Evolutionary conservation across 1,284 basidiomycete species (phyloP), one percentile per base, ranked within the genome.

Genomic region (Cystobasidium slooffiae): DNA sequence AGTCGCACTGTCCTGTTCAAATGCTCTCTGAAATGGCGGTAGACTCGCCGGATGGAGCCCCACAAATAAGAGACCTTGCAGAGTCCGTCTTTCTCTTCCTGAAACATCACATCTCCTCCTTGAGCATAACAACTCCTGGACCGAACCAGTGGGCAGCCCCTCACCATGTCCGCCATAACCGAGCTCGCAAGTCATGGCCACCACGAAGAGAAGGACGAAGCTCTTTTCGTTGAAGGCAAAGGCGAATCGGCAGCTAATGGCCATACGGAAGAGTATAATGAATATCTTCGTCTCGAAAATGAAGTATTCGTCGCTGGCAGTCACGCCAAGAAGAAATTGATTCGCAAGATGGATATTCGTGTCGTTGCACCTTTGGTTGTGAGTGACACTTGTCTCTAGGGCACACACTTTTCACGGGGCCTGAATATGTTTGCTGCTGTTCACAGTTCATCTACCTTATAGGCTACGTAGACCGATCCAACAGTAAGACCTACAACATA

Each of bases 211-310:
- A 65, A 65, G 24, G 62, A 65, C 24, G 22, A 10, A 22, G 24
- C 37, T 12, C 62, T 65, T 46, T 65, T 65, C 37, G 43, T 65
- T 6, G 62, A 65, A 46, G 46, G 62, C 24, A 39, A 51, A 18
- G 62, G 10, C 20, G 62, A 65, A 10, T 8, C n/a, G 9, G n/a
- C 49, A 14, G 62, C 62, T 22, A 39, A 6, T 31, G 46, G 46
- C 18, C 43, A 68, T 31, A 44, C 53, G 18, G n/a, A 16, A n/a
- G 65, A 68, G 22, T 68, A 68, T 55, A 24, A 56, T 24, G 65
- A 68, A 41, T 68, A 68, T 31, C 65, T 68, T 9, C 44, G 65
- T n/a, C 52, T 68, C 10, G 65, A 52, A 43, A 53, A 68, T 43
- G 65, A 68, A 24, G 65, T 68, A 1, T 68, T 55, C 41, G 52